Conservation (phyloP, 1,139 yeast species). For the Scheffersomyces quercinus region DNA sequence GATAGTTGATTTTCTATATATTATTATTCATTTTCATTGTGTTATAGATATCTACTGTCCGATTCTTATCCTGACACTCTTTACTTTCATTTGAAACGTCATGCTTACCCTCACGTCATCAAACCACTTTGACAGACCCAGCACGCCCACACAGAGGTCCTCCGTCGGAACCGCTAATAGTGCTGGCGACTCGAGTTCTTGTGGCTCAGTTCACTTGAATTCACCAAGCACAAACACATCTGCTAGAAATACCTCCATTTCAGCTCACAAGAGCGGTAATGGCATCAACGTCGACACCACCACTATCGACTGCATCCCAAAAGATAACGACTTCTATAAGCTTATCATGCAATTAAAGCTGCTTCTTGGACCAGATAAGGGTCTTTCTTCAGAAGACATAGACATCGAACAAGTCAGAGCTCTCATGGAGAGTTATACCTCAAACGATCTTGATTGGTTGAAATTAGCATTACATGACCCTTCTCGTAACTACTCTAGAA, state of each 20-base stretch:
- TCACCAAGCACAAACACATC: background rate
- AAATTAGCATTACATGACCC: slow-evolving; percentile 58
- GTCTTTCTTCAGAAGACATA: slow-evolving; percentile 50
- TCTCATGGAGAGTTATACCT: slow-evolving; percentile 50
- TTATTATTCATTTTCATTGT: too few relatives aligned
- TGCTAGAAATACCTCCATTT: too few relatives aligned
- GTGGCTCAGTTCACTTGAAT: background rate
- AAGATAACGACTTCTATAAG: slow-evolving; percentile 26
- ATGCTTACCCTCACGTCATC: slow-evolving; percentile 1
- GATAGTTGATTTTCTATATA: too few relatives aligned
- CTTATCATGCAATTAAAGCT: slow-evolving; percentile 32
- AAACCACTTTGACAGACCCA: slow-evolving; percentile 1
- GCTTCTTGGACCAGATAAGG: slow-evolving; percentile 37
- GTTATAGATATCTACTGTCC: too few relatives aligned
- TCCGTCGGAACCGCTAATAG: background rate
- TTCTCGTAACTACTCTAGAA: slow-evolving; percentile 53
- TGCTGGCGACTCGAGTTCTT: background rate
- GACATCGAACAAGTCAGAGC: slow-evolving; percentile 49
- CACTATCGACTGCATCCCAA: slow-evolving; percentile 3
- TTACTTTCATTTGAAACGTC: background rate
- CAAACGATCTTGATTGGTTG: slow-evolving; percentile 58
- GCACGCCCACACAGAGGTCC: background rate
- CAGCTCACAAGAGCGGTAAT: too few relatives aligned
- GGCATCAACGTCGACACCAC: background rate
- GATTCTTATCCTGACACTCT: too few relatives aligned